Base-by-base conservation (phyloP, 2,329 filamentous ascomycete species). In the Xylariaceae sp. region DNA sequence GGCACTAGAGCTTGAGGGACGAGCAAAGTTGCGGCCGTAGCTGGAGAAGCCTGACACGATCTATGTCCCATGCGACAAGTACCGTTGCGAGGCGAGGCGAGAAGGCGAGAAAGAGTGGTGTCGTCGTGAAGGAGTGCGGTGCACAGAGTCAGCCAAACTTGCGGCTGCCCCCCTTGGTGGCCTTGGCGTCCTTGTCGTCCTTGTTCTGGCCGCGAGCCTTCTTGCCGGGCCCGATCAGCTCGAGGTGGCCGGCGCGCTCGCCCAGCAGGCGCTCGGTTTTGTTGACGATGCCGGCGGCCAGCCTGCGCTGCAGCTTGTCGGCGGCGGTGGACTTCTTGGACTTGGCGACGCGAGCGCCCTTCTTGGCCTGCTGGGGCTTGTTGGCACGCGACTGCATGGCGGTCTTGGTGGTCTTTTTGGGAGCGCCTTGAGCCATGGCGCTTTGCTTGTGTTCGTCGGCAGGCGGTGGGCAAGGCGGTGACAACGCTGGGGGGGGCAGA, bases 211-310 rank as follows among this genome's bases (percentile, higher is more conserved):
- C 44, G 48, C 53, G 52, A 2, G 42, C 52, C 53, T 58, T 80
- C 66, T 79, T 77, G 10, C 75, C 60, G 18, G 60, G 57, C 5
- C 63, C 80, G 53, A 83, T 80, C 55, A 83, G 62, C 69, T 83
- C 80, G 19, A 83, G 66, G 51, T 83, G 80, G 0, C 80, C 79
- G 5, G 77, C 80, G 9, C 80, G 69, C 70, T 82, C 77, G 52
- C 79, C 79, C 38, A 83, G 71, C 61, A 83, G 69, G 54, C 72
- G 70, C 71, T 83, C 80, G 31, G 80, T 83, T 68, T 73, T 72
- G 50, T 70, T 71, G 39, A 71, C 73, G 62, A 83, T 70, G 42
- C 78, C 79, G 3, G 76, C 72, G 11, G 77, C 74, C 62, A 77
- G 77, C 66, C 81, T 80, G 60, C 73, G 75, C 68, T 75, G 74